These are phyloP conservation scores for Cercospora sp. DNA, from an alignment of 2,329 filamentous ascomycete genomes.

Conservation along the genomic window DNA sequence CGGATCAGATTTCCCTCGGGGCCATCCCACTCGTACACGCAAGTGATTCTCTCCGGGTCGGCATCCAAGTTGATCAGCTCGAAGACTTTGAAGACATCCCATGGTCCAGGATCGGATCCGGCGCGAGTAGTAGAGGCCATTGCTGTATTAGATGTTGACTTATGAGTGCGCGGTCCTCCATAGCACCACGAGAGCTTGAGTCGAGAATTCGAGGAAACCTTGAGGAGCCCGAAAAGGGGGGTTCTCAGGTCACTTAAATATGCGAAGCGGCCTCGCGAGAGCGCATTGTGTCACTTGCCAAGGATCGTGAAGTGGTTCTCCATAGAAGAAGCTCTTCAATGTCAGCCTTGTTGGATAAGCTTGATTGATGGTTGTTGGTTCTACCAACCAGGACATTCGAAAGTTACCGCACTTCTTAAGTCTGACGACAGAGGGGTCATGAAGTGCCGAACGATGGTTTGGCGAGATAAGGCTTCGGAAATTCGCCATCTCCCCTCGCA, in stretches of 20 bases:
- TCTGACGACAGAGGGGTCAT: neutral
- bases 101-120: neutral
- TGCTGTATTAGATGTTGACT: neutral
- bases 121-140: neutral
- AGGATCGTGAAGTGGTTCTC: neutral
- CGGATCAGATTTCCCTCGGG: neutral
- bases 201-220: neutral
- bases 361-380: neutral
- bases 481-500: neutral
- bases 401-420: neutral
- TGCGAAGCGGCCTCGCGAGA: neutral
- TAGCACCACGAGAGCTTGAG: neutral
- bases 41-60: conserved; percentile 8
- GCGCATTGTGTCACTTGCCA: neutral
- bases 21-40: conserved; percentile 5
- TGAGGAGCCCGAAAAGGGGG: neutral
- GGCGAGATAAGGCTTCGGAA: neutral
- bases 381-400: neutral
- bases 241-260: neutral
- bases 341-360: conserved; percentile 7
- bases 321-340: conserved; percentile 4
- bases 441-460: neutral
- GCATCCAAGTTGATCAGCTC: conserved; percentile 6
- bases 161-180: neutral
- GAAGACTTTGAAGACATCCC: conserved; percentile 1